A percentile compares a stretch with the other conserved stretches of the same genome.
These are phyloP conservation scores for Botrytis sinoallii DNA, from an alignment of 2,329 filamentous ascomycete genomes.

Conservation along the genomic window DNA sequence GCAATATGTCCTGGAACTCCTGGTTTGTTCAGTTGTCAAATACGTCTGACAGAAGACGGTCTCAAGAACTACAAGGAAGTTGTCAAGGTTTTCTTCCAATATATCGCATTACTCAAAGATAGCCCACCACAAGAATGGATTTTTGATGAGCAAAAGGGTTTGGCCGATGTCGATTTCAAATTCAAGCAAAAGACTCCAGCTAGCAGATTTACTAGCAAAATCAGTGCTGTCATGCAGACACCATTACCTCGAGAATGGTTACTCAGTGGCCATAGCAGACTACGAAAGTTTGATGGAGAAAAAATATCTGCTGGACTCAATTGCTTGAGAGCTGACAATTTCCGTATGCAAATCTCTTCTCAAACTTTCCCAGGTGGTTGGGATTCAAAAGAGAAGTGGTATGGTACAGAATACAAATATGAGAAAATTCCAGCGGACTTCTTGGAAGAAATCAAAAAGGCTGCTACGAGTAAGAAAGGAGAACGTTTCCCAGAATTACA, in stretches of 20 bases:
- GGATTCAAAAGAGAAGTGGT: conserved; percentile 93
- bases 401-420: conserved; percentile 87
- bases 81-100: conserved; percentile 68
- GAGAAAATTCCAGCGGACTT: conserved; percentile 77
- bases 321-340: conserved; percentile 81
- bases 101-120: conserved; percentile 81
- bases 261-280: conserved; percentile 69
- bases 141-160: conserved; percentile 83
- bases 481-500: conserved; percentile 70
- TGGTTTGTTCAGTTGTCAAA: conserved; percentile 62
- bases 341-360: conserved; percentile 78
- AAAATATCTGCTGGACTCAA: conserved; percentile 71
- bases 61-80: conserved; percentile 58
- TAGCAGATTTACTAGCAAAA: conserved; percentile 81
- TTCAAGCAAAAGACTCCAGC: conserved; percentile 92
- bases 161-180: conserved; percentile 91
- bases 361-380: conserved; percentile 80
- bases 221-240: conserved; percentile 88
- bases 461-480: conserved; percentile 54
- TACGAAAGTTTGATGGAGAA: conserved; percentile 78
- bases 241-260: conserved; percentile 83
- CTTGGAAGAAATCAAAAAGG: conserved; percentile 65
- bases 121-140: conserved; percentile 86
- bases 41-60: conserved; percentile 65
- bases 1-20: conserved; percentile 61